Percentiles rank a stretch among this genome's conserved stretches.
These are phyloP conservation scores for Fusarium napiforme DNA, from an alignment of 2,329 filamentous ascomycete genomes.

Conservation along the genomic window DNA sequence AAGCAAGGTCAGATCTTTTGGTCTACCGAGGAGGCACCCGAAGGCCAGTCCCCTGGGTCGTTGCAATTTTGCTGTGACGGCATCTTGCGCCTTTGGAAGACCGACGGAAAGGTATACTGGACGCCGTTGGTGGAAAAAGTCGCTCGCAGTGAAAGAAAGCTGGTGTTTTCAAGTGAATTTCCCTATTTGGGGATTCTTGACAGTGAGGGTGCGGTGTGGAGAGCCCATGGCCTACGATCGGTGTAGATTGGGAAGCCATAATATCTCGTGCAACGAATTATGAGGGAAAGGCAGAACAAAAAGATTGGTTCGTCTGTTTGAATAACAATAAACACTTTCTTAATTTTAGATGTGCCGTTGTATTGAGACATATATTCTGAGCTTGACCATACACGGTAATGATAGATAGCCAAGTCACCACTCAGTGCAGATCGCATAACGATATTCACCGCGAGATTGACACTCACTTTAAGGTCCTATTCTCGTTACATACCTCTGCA, in stretches of 20 bases:
- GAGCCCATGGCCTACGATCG: fast-evolving
- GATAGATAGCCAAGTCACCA: background rate
- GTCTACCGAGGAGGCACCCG: fast-evolving
- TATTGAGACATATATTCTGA: background rate
- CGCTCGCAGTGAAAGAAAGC: background rate
- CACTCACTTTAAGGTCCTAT: background rate
- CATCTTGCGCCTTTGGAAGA: background rate
- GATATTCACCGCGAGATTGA: background rate
- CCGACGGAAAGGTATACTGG: background rate
- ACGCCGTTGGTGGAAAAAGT: background rate
- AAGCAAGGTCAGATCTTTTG: fast-evolving
- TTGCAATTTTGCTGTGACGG: background rate
- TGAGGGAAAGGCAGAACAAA: fast-evolving
- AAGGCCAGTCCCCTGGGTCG: background rate
- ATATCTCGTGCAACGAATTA: too few species aligned
- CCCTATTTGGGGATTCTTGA: background rate
- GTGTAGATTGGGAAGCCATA: fast-evolving
- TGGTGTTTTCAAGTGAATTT: background rate
- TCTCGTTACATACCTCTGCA: background rate
- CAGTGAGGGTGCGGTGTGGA: background rate
- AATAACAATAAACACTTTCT: fast-evolving
- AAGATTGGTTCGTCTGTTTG: fast-evolving
- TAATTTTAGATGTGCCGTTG: background rate
- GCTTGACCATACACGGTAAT: fast-evolving
- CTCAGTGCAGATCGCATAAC: fast-evolving